These are phyloP conservation scores for Penicillium arizonense DNA, from an alignment of 495 filamentous ascomycete genomes.

Conservation along the genomic window DNA sequence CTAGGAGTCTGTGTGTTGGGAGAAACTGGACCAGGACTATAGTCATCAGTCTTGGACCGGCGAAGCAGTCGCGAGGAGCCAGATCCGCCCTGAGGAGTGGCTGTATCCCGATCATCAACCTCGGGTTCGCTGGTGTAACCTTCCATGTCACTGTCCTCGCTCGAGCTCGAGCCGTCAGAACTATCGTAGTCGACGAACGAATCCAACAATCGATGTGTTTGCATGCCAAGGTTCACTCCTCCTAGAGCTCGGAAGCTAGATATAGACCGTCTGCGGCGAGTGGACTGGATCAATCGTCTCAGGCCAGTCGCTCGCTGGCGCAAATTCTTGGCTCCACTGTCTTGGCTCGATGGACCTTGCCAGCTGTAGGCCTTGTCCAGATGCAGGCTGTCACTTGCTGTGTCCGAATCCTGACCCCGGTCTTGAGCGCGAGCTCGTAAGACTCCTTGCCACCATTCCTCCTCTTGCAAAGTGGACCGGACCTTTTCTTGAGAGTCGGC, in stretches of 20 bases:
- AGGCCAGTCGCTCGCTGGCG: slow-evolving; percentile 47
- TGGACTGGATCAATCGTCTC: slow-evolving; percentile 45
- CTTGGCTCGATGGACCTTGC: slow-evolving; percentile 56
- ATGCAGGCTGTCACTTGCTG: slow-evolving; percentile 14
- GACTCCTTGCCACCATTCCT: slow-evolving; percentile 86
- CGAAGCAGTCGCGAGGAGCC: slow-evolving; percentile 11
- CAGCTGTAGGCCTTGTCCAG: slow-evolving; percentile 39
- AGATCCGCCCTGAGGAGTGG: slow-evolving; percentile 10
- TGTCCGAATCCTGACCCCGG: slow-evolving; percentile 17
- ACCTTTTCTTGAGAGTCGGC: slow-evolving; percentile 51
- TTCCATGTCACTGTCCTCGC: slow-evolving; percentile 44
- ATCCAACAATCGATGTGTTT: slow-evolving; percentile 68
- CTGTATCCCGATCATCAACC: slow-evolving; percentile 22
- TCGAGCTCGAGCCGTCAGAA: slow-evolving; percentile 46
- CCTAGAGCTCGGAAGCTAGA: slow-evolving; percentile 60
- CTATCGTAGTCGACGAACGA: slow-evolving; percentile 58
- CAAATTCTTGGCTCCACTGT: slow-evolving; percentile 41
- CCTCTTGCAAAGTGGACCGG: slow-evolving; percentile 58
- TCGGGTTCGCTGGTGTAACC: slow-evolving; percentile 34
- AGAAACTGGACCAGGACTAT: slow-evolving; percentile 11
- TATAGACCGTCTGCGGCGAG: slow-evolving; percentile 60
- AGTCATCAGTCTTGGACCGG: slow-evolving; percentile 23
- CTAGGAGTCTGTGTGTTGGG: slow-evolving; percentile 15
- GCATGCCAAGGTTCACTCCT: slow-evolving; percentile 69
- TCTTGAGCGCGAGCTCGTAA: slow-evolving; percentile 51